These are phyloP conservation scores for Botrytis fabae DNA, from an alignment of 2,329 filamentous ascomycete species.

Conservation along the genomic window DNA sequence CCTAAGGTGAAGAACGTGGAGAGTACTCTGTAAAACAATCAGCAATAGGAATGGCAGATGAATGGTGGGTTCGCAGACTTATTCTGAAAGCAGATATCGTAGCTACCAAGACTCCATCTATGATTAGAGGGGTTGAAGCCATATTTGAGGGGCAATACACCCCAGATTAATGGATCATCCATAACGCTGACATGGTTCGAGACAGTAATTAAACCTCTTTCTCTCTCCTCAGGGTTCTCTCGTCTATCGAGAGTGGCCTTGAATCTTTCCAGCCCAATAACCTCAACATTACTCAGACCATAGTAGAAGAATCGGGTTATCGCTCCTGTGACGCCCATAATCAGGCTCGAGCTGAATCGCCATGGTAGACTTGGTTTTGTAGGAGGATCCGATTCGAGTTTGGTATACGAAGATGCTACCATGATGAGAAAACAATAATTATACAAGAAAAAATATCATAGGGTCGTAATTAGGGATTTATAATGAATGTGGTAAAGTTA, in stretches of 20 bases:
- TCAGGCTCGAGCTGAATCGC: constrained; percentile 70
- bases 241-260: constrained; percentile 73
- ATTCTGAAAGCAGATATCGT: constrained; percentile 93
- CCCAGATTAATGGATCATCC: constrained; percentile 95
- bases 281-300: constrained; percentile 71
- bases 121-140: constrained; percentile 71
- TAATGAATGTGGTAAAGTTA: neutral
- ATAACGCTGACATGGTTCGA: constrained; percentile 87
- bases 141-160: constrained; percentile 75
- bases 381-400: constrained; percentile 25
- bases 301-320: constrained; percentile 75
- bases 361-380: constrained; percentile 53
- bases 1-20: constrained; percentile 84
- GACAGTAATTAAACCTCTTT: constrained; percentile 81
- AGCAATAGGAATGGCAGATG: neutral
- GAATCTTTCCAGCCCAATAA: constrained; percentile 74
- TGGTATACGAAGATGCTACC: constrained; percentile 22
- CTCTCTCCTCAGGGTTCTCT: constrained; percentile 62
- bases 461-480: neutral
- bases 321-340: constrained; percentile 72
- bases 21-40: constrained; percentile 53
- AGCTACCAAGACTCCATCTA: constrained; percentile 86
- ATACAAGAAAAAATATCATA: constrained; percentile 3
- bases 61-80: constrained; percentile 54
- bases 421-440: constrained; percentile 5